phyloP scores from a whole-genome alignment of 495 filamentous ascomycete genomes.

The Neurospora sp. region DNA sequence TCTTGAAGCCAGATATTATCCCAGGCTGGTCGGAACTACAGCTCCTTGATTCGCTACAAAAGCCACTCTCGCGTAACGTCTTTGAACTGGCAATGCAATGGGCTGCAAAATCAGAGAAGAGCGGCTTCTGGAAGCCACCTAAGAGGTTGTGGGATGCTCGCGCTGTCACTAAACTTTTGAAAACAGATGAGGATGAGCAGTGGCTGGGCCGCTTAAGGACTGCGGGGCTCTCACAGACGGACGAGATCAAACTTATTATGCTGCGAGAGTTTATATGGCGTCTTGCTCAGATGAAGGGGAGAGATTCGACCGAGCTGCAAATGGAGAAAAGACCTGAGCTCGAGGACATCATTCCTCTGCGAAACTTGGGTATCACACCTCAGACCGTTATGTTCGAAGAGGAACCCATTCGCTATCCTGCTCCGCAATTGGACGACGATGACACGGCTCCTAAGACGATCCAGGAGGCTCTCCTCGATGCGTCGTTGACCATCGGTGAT shows the following conservation, averaged over 20 bases:
- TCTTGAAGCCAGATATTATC: conserved; percentile 59
- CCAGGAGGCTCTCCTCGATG: conserved; percentile 82
- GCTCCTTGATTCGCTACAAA: conserved; percentile 75
- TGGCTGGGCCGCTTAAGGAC: conserved; percentile 81
- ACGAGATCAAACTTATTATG: conserved; percentile 82
- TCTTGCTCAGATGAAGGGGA: conserved; percentile 57
- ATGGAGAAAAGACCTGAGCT: conserved; percentile 26
- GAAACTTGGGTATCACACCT: conserved; percentile 59
- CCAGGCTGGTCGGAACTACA: conserved; percentile 55
- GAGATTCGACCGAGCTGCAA: conserved; percentile 35
- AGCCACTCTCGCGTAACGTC: conserved; percentile 64
- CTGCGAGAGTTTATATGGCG: conserved; percentile 91
- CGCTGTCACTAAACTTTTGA: conserved; percentile 39
- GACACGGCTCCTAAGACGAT: conserved; percentile 60
- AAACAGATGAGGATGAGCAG: conserved; percentile 92
- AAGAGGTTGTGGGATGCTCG: conserved; percentile 47
- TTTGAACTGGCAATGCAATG: conserved; percentile 80
- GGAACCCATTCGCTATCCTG: conserved; percentile 25
- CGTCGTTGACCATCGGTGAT: conserved; percentile 78
- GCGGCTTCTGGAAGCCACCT: conserved; percentile 75
- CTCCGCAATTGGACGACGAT: conserved; percentile 13
- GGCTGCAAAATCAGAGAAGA: conserved; percentile 70
- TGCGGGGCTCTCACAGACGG: conserved; percentile 70
- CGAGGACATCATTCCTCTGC: conserved; percentile 60
- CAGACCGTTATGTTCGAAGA: conserved; percentile 92